A percentile compares a stretch with the other conserved stretches of the same genome.
Evolutionary conservation across 352 stramenopile species (phyloP).

Genomic region (Lagenidium giganteum): DNA sequence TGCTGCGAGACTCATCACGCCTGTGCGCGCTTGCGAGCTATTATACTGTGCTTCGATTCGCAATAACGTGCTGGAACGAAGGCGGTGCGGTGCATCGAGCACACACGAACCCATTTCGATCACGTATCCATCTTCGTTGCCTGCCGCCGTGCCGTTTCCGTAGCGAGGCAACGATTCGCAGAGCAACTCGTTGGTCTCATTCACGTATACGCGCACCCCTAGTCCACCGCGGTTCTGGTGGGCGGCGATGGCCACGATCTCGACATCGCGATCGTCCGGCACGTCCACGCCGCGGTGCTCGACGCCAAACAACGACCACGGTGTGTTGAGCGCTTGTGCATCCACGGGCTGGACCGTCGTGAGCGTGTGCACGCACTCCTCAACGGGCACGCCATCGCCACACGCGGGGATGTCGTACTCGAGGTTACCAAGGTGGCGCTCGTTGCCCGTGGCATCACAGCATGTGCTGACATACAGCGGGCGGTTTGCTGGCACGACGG

Average conservation of each 20-base stretch:
- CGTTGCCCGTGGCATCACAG: slow-evolving; percentile 3
- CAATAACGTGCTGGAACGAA: not conserved
- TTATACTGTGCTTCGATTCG: slow-evolving; percentile 8
- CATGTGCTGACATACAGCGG: slow-evolving; percentile 7
- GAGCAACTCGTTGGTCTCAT: too few relatives aligned
- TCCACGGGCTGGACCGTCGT: slow-evolving; percentile 7
- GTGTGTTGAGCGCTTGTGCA: slow-evolving; percentile 1
- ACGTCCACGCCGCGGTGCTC: too few relatives aligned
- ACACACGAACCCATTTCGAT: slow-evolving; percentile 6
- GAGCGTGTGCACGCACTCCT: slow-evolving; percentile 3
- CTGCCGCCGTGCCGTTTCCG: too few relatives aligned
- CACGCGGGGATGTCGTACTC: slow-evolving; percentile 6
- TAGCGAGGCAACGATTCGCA: too few relatives aligned
- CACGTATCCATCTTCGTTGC: too few relatives aligned
- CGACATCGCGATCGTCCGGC: slow-evolving; percentile 6
- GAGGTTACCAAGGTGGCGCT: slow-evolving; percentile 1
- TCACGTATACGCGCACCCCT: slow-evolving; percentile 1
- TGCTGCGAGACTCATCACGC: slow-evolving; percentile 5
- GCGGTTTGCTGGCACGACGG: slow-evolving; percentile 1
- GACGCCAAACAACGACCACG: too few relatives aligned
- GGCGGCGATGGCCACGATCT: slow-evolving; percentile 2
- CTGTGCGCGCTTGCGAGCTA: slow-evolving; percentile 5
- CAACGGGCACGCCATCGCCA: too few relatives aligned
- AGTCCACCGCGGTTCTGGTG: slow-evolving; percentile 2
- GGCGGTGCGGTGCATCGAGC: not conserved